phyloP scores from a whole-genome alignment of 1,284 basidiomycete genomes.

The Coniophora puteana region DNA sequence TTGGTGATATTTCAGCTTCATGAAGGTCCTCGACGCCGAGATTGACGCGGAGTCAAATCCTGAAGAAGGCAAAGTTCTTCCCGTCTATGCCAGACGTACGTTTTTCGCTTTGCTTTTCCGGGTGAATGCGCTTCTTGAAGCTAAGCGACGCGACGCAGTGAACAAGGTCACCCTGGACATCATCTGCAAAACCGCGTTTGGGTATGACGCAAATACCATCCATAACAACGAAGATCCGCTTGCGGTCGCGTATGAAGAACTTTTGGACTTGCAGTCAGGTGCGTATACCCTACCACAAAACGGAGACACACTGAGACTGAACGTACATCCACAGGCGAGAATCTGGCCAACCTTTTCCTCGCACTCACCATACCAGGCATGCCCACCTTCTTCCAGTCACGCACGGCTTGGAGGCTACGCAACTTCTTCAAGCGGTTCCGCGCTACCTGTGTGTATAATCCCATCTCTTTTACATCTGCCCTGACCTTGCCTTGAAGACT shows the following conservation, averaged over 20 bases:
- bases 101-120: constrained; percentile 1
- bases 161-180: constrained; percentile 50
- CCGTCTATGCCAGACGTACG: constrained; percentile 44
- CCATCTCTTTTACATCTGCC: too few species aligned
- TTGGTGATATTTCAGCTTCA: constrained; percentile 31
- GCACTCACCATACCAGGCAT: constrained; percentile 38
- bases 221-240: constrained; percentile 44
- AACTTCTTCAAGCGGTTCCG: too few species aligned
- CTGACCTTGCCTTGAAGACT: constrained; percentile 16
- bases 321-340: constrained; percentile 24
- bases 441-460: too few species aligned
- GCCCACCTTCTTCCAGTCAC: too few species aligned
- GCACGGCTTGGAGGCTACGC: not conserved
- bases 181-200: constrained; percentile 47
- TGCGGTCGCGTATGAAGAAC: constrained; percentile 40
- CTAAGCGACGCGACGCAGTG: constrained; percentile 29
- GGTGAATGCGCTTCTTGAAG: not conserved
- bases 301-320: not conserved
- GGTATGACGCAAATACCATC: constrained; percentile 43
- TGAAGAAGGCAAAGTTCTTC: constrained; percentile 29
- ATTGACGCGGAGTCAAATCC: constrained; percentile 24
- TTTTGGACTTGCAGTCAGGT: constrained; percentile 41
- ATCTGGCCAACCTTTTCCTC: constrained; percentile 35
- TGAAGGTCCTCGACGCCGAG: constrained; percentile 34
- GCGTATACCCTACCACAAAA: not conserved